These are phyloP conservation scores for Colletotrichum zoysiae DNA, from an alignment of 2,329 filamentous ascomycete species.

Conservation along the genomic window DNA sequence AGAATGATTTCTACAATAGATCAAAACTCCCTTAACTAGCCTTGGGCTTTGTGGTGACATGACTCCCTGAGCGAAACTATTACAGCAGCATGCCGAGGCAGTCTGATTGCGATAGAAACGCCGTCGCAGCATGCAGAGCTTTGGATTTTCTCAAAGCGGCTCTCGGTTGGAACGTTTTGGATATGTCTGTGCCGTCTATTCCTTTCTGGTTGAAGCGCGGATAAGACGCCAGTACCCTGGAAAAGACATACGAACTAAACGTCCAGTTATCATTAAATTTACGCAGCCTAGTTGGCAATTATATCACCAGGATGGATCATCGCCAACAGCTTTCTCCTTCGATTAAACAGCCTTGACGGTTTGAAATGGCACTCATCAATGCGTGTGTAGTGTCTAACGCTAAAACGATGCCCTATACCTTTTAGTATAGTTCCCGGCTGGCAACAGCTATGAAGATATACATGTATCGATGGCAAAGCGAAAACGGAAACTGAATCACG, in stretches of 20 bases:
- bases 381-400: neutral
- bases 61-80: too few relatives aligned
- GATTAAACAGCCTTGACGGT: neutral
- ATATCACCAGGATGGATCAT: neutral
- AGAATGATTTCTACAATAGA: too few relatives aligned
- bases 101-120: too few relatives aligned
- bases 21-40: too few relatives aligned
- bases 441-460: too few relatives aligned
- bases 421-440: fast-evolving
- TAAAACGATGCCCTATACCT: neutral
- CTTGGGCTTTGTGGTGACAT: too few relatives aligned
- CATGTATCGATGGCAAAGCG: neutral
- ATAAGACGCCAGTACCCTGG: neutral
- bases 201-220: too few relatives aligned
- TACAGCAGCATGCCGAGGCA: too few relatives aligned
- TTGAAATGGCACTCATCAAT: neutral
- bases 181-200: neutral
- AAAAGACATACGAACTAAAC: neutral
- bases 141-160: too few relatives aligned
- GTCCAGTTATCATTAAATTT: neutral
- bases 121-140: too few relatives aligned
- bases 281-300: neutral
- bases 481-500: constrained; percentile 46
- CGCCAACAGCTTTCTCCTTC: neutral
- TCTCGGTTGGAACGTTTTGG: neutral